Percentiles rank a stretch among this genome's conserved stretches.
phyloP scores from a whole-genome alignment of 805 yeast genomes.

The Ogataea sp. region DNA sequence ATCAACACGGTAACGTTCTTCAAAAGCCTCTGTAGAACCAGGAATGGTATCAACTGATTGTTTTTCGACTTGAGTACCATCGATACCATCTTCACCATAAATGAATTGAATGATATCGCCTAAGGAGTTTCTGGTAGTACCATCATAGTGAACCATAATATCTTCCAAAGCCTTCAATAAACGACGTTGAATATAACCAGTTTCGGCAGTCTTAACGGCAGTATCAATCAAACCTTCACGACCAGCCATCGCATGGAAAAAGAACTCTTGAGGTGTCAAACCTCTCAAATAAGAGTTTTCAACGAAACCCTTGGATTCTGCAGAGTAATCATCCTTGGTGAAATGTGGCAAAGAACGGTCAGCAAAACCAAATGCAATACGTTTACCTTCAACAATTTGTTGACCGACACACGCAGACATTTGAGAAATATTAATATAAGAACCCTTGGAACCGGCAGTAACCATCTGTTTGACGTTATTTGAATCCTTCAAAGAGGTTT shows the following conservation, averaged over 20 bases:
- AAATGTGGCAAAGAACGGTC: conserved; percentile 97
- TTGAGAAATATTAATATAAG: conserved; percentile 96
- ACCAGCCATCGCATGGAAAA: conserved; percentile 99
- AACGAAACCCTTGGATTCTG: conserved; percentile 97
- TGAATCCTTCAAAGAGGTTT: conserved; percentile 85
- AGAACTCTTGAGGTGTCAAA: conserved; percentile 95
- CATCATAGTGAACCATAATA: conserved; percentile 97
- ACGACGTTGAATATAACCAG: conserved; percentile 98
- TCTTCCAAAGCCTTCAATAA: conserved; percentile 94
- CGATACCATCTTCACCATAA: conserved; percentile 99
- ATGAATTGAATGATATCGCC: conserved; percentile 95
- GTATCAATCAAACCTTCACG: conserved; percentile 99
- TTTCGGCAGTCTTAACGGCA: conserved; percentile 98
- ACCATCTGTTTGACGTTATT: conserved; percentile 99
- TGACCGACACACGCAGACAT: conserved; percentile 99
- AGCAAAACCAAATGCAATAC: conserved; percentile 95
- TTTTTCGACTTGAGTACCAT: conserved; percentile 95
- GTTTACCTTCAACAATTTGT: conserved; percentile 98
- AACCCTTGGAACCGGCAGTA: conserved; percentile 98
- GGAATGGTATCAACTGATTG: conserved; percentile 95
- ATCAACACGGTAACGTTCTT: conserved; percentile 77
- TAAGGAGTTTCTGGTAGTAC: conserved; percentile 94
- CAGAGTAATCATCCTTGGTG: conserved; percentile 96
- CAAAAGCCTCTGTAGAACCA: conserved; percentile 81
- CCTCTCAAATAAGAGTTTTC: conserved; percentile 97